A percentile compares a stretch with the other conserved stretches of the same genome.
Evolutionary conservation across 371 early-diverging fungal genomes (phyloP).

Genomic region (Saksenaea oblongispora): DNA sequence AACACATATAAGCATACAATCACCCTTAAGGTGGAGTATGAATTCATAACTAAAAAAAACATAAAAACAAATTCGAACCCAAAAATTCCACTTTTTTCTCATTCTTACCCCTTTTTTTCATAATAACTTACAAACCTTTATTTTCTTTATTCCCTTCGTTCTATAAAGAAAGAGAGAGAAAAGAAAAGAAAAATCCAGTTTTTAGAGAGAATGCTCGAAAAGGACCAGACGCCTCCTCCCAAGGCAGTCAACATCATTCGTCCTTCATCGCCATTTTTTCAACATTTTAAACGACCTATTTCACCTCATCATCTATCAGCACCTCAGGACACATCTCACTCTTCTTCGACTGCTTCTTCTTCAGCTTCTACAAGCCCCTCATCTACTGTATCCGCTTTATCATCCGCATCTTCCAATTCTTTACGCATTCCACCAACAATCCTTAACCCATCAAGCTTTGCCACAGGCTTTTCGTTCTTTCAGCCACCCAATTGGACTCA

Average conservation of each 20-base stretch:
- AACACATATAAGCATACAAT: no score
- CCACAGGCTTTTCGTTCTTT: slow-evolving; percentile 1
- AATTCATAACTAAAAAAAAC: not conserved
- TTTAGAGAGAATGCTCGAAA: slow-evolving; percentile 14
- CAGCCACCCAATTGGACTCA: slow-evolving; percentile 1
- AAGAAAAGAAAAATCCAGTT: not conserved
- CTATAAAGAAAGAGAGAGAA: not conserved
- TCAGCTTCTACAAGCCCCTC: slow-evolving; percentile 14
- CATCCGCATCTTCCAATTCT: slow-evolving; percentile 10
- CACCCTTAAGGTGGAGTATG: not conserved
- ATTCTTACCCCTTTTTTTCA: not conserved
- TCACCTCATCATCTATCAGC: slow-evolving; percentile 8
- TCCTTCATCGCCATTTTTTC: slow-evolving; percentile 22
- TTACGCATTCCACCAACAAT: slow-evolving; percentile 14
- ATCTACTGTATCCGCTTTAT: slow-evolving; percentile 21
- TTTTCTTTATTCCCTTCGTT: not conserved
- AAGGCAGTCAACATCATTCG: slow-evolving; percentile 25
- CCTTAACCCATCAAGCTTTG: slow-evolving; percentile 12
- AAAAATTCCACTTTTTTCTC: slow-evolving; percentile 4
- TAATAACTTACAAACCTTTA: slow-evolving; percentile 1
- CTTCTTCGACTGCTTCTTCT: slow-evolving; percentile 18
- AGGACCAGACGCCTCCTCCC: slow-evolving; percentile 20
- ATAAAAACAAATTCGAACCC: not conserved
- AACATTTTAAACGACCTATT: slow-evolving; percentile 15
- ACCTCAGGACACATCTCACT: slow-evolving; percentile 12